Evolutionary conservation across 2,329 filamentous ascomycete species (phyloP).

Genomic region (Cytospora mali): DNA sequence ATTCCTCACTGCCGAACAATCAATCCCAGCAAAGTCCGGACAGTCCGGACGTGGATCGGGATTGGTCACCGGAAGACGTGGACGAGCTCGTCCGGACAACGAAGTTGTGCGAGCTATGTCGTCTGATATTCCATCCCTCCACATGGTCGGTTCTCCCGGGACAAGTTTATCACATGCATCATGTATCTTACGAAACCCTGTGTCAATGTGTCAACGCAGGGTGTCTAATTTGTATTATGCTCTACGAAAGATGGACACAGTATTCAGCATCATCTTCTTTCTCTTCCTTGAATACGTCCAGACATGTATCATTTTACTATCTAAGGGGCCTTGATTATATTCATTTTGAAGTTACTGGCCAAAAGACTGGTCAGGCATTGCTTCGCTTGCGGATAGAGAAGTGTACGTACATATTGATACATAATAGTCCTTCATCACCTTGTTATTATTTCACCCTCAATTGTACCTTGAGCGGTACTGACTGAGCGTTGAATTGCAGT

Average conservation of each 20-base stretch:
- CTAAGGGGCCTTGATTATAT: neutral
- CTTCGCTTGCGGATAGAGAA: no score
- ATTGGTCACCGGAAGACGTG: neutral
- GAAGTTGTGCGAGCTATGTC: neutral
- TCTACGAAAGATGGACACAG: neutral
- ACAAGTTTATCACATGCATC: neutral
- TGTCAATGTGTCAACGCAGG: neutral
- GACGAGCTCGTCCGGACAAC: neutral
- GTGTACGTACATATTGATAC: no score
- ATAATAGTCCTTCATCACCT: no score
- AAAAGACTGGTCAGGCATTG: no score
- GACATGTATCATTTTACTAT: neutral
- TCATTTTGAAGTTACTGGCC: no score
- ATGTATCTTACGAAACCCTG: neutral
- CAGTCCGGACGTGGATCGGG: neutral
- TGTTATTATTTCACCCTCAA: no score
- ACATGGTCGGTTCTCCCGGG: no score
- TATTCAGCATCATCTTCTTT: neutral
- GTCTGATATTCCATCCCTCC: neutral
- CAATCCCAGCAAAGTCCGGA: neutral
- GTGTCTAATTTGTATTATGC: constrained; percentile 1
- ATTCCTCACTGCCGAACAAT: neutral
- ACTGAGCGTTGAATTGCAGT: neutral
- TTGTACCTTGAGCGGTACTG: no score
- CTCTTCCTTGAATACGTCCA: no score